Conservation (phyloP, 352 stramenopile species). For the Globisporangium nagaii region DNA sequence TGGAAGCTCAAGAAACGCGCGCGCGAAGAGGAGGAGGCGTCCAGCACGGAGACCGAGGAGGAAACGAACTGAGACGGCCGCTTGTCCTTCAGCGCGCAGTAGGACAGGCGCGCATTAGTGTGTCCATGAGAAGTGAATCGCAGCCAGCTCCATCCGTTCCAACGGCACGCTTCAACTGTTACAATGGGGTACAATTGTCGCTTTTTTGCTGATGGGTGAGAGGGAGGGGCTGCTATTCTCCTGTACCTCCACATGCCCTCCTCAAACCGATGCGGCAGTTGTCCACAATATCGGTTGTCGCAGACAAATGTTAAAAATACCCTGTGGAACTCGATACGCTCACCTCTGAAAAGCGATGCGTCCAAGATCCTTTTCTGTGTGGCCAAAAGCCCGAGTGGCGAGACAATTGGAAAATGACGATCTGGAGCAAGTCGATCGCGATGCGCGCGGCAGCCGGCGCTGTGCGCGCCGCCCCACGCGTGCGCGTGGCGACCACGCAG, state of each 20-base stretch:
- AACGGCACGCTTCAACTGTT: neutral
- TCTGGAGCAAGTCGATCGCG: neutral
- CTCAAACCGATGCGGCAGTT: conserved; percentile 3
- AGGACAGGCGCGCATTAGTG: too few relatives aligned
- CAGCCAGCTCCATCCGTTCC: too few relatives aligned
- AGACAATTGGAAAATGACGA: conserved; percentile 3
- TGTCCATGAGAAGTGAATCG: too few relatives aligned
- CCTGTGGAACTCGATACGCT: too few relatives aligned
- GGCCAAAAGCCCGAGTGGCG: neutral
- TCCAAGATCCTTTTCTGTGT: neutral
- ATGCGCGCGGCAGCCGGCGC: too few relatives aligned
- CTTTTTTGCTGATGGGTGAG: neutral
- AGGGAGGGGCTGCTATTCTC: neutral
- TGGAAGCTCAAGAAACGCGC: conserved; percentile 92
- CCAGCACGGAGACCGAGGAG: neutral
- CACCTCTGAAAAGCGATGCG: neutral
- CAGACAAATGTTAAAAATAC: neutral
- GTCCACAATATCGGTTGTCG: neutral
- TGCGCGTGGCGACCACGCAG: neutral
- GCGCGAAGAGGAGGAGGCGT: conserved; percentile 34
- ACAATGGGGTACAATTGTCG: neutral
- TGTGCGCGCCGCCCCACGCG: too few relatives aligned
- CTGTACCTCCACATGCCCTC: neutral
- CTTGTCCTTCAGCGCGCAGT: too few relatives aligned
- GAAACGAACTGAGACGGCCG: neutral